Evolutionary conservation across 2,329 filamentous ascomycete genomes (phyloP), one percentile per base, ranked within the genome.

Genomic region (Thelonectria discophora): DNA sequence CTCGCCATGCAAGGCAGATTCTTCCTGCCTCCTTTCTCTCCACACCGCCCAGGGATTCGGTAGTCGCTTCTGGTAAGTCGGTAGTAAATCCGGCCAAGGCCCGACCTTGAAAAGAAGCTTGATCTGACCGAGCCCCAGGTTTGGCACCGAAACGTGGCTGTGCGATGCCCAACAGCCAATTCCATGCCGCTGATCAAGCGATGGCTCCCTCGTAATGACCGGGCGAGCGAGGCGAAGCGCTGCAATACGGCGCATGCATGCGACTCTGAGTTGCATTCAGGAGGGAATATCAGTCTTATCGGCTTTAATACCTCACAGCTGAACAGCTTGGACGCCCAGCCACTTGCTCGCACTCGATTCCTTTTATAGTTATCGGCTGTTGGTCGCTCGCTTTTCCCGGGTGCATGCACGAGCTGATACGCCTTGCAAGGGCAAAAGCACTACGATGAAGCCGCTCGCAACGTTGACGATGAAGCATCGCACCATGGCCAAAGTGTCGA

Each of bases 391-490:
- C 27, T 30, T 30, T 30, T 30, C 27, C 9, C 7, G 9, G 27
- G 34, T 15, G 12, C 18, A 7, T 20, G n/a, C 32, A 21, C 40
- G 13, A 30, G 30, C 8, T 30, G 27, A 43, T 40, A 32, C n/a
- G 53, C 53, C 53, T 55, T 27, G 53, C 53, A 21, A 48, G 43
- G 53, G 53, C 48, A 43, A 48, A 40, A 21, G 5, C 20, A 30
- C 40, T n/a, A 39, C 6, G 20, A 32, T 21, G 4, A 11, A 13
- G 20, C 12, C 8, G n/a, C 32, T 39, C 5, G 13, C 9, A 34
- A 13, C 11, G 12, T 17, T 32, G 6, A 24, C 21, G 6, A 24
- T 34, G n/a, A 12, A 21, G n/a, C 18, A 24, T 40, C 21, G 32
- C 17, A 24, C 2, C 21, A 17, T 6, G 10, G 32, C 21, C n/a